A percentile compares a stretch with the other conserved stretches of the same genome.
These are phyloP conservation scores for Fusarium pseudoanthophilum DNA, from an alignment of 2,329 filamentous ascomycete genomes.

Conservation along the genomic window DNA sequence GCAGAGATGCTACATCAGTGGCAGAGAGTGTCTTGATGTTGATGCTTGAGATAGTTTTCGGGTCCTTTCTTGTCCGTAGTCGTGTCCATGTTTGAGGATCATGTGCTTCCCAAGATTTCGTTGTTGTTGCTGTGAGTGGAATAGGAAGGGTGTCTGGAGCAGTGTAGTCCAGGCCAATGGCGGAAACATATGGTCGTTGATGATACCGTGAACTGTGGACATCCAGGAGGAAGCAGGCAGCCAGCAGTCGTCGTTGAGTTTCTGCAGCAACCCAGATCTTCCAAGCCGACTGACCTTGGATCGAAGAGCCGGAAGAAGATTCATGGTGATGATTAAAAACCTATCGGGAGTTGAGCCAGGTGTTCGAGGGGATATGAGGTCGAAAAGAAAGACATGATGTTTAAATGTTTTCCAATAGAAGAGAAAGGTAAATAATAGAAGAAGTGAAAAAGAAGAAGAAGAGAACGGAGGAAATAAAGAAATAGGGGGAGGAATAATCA, in stretches of 20 bases:
- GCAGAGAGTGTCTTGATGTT: constrained; percentile 51
- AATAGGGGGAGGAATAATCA: constrained; percentile 5
- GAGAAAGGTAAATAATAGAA: constrained; percentile 38
- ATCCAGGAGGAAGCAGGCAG: constrained; percentile 67
- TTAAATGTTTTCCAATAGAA: constrained; percentile 43
- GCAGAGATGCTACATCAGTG: constrained; percentile 49
- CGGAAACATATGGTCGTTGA: constrained; percentile 56
- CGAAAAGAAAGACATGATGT: constrained; percentile 46
- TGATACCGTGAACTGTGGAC: constrained; percentile 65
- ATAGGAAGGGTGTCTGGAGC: constrained; percentile 53
- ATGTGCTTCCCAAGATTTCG: constrained; percentile 61
- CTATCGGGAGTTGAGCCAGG: constrained; percentile 51
- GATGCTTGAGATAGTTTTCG: constrained; percentile 43
- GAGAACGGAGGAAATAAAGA: not conserved
- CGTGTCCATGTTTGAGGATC: constrained; percentile 59
- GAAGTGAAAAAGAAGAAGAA: not conserved
- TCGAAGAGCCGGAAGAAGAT: constrained; percentile 37
- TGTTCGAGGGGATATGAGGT: constrained; percentile 11
- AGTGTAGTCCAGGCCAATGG: constrained; percentile 52
- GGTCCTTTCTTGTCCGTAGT: constrained; percentile 42
- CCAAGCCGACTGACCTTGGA: constrained; percentile 55
- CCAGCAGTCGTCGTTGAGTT: constrained; percentile 63
- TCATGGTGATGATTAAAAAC: constrained; percentile 51
- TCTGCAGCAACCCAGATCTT: constrained; percentile 64
- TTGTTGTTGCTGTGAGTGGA: constrained; percentile 58